A percentile compares a stretch with the other conserved stretches of the same genome.
These are phyloP conservation scores for Fusarium brevicatenulatum DNA, from an alignment of 2,329 filamentous ascomycete species.

Conservation along the genomic window DNA sequence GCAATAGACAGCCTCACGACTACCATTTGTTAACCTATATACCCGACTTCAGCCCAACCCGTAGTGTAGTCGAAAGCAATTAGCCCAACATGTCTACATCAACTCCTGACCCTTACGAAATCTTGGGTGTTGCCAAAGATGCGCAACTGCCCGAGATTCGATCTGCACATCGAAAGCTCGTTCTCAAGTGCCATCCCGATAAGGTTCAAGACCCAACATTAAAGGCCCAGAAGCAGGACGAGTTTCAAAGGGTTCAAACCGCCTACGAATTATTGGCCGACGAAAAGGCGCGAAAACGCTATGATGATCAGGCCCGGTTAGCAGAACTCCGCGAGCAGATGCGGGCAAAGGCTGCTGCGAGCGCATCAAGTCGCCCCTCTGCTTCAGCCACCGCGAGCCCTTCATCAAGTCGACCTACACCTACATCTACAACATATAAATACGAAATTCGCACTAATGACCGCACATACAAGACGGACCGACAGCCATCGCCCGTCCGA, in stretches of 20 bases:
- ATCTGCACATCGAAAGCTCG: conserved; percentile 83
- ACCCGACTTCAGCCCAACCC: conserved; percentile 26
- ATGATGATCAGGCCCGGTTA: conserved; percentile 79
- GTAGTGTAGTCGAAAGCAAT: conserved; percentile 25
- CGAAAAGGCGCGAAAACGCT: conserved; percentile 75
- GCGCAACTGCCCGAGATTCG: conserved; percentile 79
- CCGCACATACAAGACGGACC: conserved; percentile 53
- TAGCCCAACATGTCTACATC: conserved; percentile 58
- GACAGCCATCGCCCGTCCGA: conserved; percentile 44
- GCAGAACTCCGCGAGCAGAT: conserved; percentile 70
- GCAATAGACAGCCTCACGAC: conserved; percentile 34
- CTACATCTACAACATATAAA: conserved; percentile 51
- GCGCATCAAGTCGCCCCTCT: conserved; percentile 20
- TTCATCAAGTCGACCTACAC: conserved; percentile 45
- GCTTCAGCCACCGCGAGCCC: conserved; percentile 14
- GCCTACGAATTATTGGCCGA: conserved; percentile 92
- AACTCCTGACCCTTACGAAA: conserved; percentile 80
- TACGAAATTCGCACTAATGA: conserved; percentile 64
- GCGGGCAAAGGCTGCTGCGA: conserved; percentile 50
- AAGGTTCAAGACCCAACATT: conserved; percentile 83
- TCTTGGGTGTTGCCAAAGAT: conserved; percentile 77
- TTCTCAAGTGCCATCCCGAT: conserved; percentile 90
- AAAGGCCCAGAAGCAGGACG: conserved; percentile 81
- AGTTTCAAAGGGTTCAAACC: conserved; percentile 92
- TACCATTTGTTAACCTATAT: conserved; percentile 23